A percentile compares a stretch with the other conserved stretches of the same genome.
phyloP scores from a whole-genome alignment of 768 basidiomycete genomes.

The Kwoniella mangroviensis region DNA sequence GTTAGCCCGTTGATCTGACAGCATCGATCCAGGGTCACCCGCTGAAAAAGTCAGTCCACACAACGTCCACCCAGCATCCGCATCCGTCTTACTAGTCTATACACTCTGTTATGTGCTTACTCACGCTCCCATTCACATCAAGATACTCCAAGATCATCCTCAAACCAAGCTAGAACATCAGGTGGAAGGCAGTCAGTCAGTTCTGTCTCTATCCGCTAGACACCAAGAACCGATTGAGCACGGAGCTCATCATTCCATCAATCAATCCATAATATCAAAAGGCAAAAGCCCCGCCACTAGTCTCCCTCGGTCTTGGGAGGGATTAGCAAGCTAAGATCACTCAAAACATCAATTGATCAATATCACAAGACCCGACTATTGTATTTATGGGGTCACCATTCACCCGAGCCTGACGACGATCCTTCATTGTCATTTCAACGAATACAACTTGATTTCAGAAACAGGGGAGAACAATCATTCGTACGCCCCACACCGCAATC shows the following conservation, averaged over 20 bases:
- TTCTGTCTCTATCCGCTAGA: no score
- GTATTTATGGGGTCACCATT: neutral
- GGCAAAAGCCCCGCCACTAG: neutral
- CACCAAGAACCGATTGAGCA: neutral
- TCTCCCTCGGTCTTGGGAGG: neutral
- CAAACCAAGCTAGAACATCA: neutral
- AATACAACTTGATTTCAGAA: neutral
- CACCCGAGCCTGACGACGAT: neutral
- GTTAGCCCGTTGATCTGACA: neutral
- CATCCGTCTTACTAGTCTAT: slow-evolving; percentile 1
- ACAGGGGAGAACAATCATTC: neutral
- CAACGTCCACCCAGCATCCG: neutral
- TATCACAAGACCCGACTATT: neutral
- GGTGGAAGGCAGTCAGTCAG: neutral
- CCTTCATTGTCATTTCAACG: neutral
- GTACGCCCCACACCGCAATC: neutral
- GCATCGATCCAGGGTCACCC: neutral
- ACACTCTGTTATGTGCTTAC: neutral
- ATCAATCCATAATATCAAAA: neutral
- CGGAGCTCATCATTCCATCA: slow-evolving; percentile 1
- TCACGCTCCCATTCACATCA: neutral
- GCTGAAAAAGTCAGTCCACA: slow-evolving; percentile 9
- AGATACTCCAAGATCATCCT: neutral
- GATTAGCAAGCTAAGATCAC: neutral
- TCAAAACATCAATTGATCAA: neutral